These are phyloP conservation scores for Candida nonsorbophila DNA, from an alignment of 805 yeast species.

Conservation along the genomic window DNA sequence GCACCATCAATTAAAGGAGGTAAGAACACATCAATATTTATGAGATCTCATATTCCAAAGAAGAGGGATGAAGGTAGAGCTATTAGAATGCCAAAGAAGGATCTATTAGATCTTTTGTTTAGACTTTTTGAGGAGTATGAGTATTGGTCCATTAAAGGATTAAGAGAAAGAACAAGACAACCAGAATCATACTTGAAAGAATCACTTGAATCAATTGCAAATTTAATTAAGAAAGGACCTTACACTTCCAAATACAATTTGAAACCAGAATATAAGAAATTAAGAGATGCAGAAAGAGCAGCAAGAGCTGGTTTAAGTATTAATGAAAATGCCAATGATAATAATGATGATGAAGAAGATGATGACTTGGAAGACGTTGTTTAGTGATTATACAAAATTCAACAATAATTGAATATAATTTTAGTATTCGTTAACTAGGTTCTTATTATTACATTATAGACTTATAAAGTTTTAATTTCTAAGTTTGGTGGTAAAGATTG, in stretches of 20 bases:
- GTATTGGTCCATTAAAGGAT: slow-evolving; percentile 93
- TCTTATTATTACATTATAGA: slow-evolving; percentile 5
- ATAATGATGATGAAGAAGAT: slow-evolving; percentile 58
- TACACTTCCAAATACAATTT: slow-evolving; percentile 88
- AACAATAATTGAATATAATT: too few species aligned
- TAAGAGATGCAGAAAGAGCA: slow-evolving; percentile 72
- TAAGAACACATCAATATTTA: slow-evolving; percentile 57
- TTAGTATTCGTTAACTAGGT: not conserved
- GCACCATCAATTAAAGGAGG: slow-evolving; percentile 75
- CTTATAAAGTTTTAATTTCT: slow-evolving; percentile 53
- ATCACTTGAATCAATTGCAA: slow-evolving; percentile 84
- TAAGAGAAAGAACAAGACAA: slow-evolving; percentile 90
- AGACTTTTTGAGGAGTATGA: slow-evolving; percentile 89
- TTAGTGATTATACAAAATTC: slow-evolving; percentile 16
- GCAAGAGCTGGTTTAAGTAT: slow-evolving; percentile 52
- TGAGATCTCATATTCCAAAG: slow-evolving; percentile 35
- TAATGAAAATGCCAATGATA: slow-evolving; percentile 33
- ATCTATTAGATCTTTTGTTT: slow-evolving; percentile 82
- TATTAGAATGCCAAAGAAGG: slow-evolving; percentile 89
- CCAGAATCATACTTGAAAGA: slow-evolving; percentile 93
- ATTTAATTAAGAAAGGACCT: slow-evolving; percentile 89
- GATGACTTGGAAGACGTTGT: slow-evolving; percentile 77
- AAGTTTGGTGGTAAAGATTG: slow-evolving; percentile 96
- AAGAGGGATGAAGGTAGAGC: slow-evolving; percentile 76
- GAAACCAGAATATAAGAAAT: slow-evolving; percentile 82